Conservation (phyloP, 1,284 basidiomycete genomes). For the Tetrapyrgos nigripes region DNA sequence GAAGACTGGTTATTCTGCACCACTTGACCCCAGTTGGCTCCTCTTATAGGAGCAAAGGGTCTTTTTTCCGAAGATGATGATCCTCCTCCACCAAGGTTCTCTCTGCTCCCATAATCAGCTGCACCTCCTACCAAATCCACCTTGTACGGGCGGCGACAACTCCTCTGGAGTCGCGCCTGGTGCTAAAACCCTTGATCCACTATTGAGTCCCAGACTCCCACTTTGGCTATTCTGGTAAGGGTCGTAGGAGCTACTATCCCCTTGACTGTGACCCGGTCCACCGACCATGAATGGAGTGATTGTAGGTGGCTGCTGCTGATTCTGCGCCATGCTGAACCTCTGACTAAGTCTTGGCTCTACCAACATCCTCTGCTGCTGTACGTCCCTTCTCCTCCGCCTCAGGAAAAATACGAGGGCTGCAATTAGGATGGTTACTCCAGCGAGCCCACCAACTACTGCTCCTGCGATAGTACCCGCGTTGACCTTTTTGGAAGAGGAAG, state of each 20-base stretch:
- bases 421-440: not conserved
- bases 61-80: not conserved
- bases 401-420: not conserved
- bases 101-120: not conserved
- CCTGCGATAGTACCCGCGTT: conserved; percentile 13
- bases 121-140: not conserved
- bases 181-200: too few relatives aligned
- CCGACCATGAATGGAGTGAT: not conserved
- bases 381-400: not conserved
- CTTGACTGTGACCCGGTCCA: not conserved
- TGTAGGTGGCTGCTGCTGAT: not conserved
- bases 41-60: not conserved
- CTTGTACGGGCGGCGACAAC: not conserved
- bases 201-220: too few relatives aligned
- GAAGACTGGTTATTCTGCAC: not conserved
- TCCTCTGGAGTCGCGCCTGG: too few relatives aligned
- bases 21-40: not conserved
- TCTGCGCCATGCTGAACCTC: not conserved
- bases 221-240: not conserved
- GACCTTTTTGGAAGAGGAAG: not conserved
- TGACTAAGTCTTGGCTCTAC: not conserved
- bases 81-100: not conserved
- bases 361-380: not conserved
- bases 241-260: not conserved
- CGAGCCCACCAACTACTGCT: conserved; percentile 8